Conservation (phyloP, 2,329 filamentous ascomycete genomes). For the Cladosporium halotolerans region DNA sequence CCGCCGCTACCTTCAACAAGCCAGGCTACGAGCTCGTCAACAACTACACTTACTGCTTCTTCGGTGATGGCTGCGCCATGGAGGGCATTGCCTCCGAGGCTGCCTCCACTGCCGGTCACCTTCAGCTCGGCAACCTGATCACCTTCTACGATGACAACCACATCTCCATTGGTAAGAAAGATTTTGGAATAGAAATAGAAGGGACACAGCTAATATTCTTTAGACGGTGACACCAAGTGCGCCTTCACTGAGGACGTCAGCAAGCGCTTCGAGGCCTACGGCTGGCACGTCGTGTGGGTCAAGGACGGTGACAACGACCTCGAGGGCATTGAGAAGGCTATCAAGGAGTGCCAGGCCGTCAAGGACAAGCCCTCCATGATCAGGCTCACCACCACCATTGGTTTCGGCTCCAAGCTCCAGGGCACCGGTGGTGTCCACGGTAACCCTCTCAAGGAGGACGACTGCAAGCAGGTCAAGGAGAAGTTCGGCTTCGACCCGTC, state of each 20-base stretch:
- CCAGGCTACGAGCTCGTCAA: constrained; percentile 82
- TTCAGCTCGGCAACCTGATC: constrained; percentile 97
- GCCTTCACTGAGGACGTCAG: constrained; percentile 95
- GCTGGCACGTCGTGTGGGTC: constrained; percentile 86
- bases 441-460: constrained; percentile 88
- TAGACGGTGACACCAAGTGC: constrained; percentile 89
- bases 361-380: constrained; percentile 97
- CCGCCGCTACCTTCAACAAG: constrained; percentile 91
- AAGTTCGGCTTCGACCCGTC: constrained; percentile 96
- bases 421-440: constrained; percentile 96
- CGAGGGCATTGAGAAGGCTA: constrained; percentile 77
- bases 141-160: constrained; percentile 98
- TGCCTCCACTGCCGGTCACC: constrained; percentile 84
- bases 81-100: constrained; percentile 95
- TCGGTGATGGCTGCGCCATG: constrained; percentile 98
- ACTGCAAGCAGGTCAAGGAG: constrained; percentile 86
- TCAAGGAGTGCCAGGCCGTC: constrained; percentile 76
- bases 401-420: constrained; percentile 87
- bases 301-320: constrained; percentile 85
- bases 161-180: constrained; percentile 69
- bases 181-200: neutral
- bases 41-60: constrained; percentile 96
- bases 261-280: constrained; percentile 94
- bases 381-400: constrained; percentile 95
- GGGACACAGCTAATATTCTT: constrained; percentile 14